phyloP scores from a whole-genome alignment of 2,329 filamentous ascomycete genomes.

The Aspergillus sp. region DNA sequence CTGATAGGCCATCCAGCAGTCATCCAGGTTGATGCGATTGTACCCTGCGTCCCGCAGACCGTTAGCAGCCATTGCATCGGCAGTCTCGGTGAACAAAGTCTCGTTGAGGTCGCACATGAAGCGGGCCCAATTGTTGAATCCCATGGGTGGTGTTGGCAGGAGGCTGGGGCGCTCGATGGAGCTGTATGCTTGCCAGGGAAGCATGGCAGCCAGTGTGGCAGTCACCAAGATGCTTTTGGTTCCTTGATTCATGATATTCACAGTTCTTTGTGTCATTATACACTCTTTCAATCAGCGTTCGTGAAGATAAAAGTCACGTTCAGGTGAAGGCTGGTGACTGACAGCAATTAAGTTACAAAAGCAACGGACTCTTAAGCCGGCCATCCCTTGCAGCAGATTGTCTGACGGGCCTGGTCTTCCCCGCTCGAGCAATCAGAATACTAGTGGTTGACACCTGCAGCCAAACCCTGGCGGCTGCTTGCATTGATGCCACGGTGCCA shows the following conservation, averaged over 20 bases:
- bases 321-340: neutral
- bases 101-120: slow-evolving; percentile 53
- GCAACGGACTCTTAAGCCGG: neutral
- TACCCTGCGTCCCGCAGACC: slow-evolving; percentile 46
- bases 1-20: slow-evolving; percentile 46
- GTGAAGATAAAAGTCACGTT: too few relatives aligned
- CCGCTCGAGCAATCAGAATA: neutral
- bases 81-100: slow-evolving; percentile 51
- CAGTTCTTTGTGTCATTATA: neutral
- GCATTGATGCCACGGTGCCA: slow-evolving; percentile 6
- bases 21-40: slow-evolving; percentile 48
- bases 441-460: neutral
- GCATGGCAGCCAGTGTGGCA: neutral
- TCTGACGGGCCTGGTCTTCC: neutral
- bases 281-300: neutral
- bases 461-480: neutral
- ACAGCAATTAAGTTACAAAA: neutral
- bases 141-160: slow-evolving; percentile 51
- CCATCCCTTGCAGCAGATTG: neutral
- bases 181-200: slow-evolving; percentile 9
- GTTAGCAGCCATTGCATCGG: slow-evolving; percentile 47
- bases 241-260: neutral
- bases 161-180: slow-evolving; percentile 25
- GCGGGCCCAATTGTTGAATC: slow-evolving; percentile 56
- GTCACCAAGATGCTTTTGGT: neutral